phyloP scores from a whole-genome alignment of 257 asterid genomes.

The Lantana camara region DNA sequence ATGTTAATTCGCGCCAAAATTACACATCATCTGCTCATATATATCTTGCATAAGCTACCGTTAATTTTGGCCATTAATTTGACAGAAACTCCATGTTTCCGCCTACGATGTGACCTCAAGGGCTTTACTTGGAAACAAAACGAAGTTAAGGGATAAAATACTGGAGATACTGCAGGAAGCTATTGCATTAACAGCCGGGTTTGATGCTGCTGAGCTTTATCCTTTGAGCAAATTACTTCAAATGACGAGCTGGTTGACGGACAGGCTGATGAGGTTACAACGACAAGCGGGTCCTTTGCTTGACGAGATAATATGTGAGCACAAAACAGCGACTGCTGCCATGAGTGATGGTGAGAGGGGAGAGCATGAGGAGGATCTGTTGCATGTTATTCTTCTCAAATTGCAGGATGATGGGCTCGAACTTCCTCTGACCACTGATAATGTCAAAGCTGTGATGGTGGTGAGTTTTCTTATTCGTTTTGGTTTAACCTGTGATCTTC shows the following conservation, averaged over 20 bases:
- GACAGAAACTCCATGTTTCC: slow-evolving; percentile 17
- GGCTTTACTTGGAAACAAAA: slow-evolving; percentile 34
- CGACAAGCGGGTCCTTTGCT: slow-evolving; percentile 21
- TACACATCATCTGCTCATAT: no score
- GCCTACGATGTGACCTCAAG: slow-evolving; percentile 4
- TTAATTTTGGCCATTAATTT: slow-evolving; percentile 39
- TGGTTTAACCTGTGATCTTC: no score
- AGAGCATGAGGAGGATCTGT: slow-evolving; percentile 1
- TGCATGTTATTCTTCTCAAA: slow-evolving; percentile 31
- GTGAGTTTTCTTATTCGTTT: slow-evolving; percentile 12
- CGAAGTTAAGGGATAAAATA: slow-evolving; percentile 23
- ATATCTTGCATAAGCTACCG: no score
- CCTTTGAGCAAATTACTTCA: slow-evolving; percentile 29
- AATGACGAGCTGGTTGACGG: slow-evolving; percentile 27
- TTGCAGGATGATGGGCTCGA: slow-evolving; percentile 10
- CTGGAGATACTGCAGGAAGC: background rate
- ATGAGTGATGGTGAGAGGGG: no score
- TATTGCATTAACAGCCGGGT: slow-evolving; percentile 22
- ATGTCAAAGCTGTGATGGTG: slow-evolving; percentile 25
- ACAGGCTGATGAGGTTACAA: slow-evolving; percentile 22
- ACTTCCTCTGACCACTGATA: slow-evolving; percentile 25
- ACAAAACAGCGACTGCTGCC: slow-evolving; percentile 1
- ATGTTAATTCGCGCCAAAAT: no score
- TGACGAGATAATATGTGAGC: slow-evolving; percentile 27
- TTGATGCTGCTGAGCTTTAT: slow-evolving; percentile 24